Base-by-base conservation (phyloP, 2,329 filamentous ascomycete genomes). In the Paecilomyces variotii region DNA sequence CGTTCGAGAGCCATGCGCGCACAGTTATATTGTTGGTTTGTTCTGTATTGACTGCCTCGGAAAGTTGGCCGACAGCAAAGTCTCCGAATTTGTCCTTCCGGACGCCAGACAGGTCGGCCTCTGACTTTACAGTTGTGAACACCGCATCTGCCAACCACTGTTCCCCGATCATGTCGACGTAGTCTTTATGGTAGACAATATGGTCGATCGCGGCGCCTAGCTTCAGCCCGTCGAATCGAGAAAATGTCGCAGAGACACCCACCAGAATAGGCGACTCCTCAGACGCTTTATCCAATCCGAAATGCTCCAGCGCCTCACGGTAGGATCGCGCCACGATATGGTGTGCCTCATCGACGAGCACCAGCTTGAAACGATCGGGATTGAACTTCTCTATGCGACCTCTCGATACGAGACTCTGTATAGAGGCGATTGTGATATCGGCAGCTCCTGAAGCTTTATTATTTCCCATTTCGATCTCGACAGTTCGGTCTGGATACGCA, bases 331-430 rank as follows among this genome's bases (percentile, higher is more conserved):
- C 89, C 52, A 97, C 92, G 56, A 97, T 96, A 73, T 99, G 94
- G 72, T 99, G 94, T 3, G 93, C 94, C 75, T 99, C 94, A 64
- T 99, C 94, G 3, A 99, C 93, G 2, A 99, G 81, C 0, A 99
- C 78, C 0, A 99, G 84, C 74, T 99, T 99, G 79, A 93, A 97
- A 6, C 78, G 79, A 0, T 73, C 74, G 0, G 91, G 89, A 64
- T 95, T 84, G 67, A 93, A 97, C 70, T 96, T 97, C 35, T 74
- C 70, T n/a, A 97, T 81, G 1, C 94, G 84, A 56, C 87, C 84
- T 11, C 84, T 84, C 4, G 90, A 95, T 6, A 82, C 84, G 65
- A 99, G 85, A 72, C 90, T 97, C 68, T 88, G 87, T 35, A 99
- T 82, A 34, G 93, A 97, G 52, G 93, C 94, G 56, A 99, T 82